A percentile compares a stretch with the other conserved stretches of the same genome.
These are phyloP conservation scores for Alternaria sp. DNA, from an alignment of 2,329 filamentous ascomycete species.

Conservation along the genomic window DNA sequence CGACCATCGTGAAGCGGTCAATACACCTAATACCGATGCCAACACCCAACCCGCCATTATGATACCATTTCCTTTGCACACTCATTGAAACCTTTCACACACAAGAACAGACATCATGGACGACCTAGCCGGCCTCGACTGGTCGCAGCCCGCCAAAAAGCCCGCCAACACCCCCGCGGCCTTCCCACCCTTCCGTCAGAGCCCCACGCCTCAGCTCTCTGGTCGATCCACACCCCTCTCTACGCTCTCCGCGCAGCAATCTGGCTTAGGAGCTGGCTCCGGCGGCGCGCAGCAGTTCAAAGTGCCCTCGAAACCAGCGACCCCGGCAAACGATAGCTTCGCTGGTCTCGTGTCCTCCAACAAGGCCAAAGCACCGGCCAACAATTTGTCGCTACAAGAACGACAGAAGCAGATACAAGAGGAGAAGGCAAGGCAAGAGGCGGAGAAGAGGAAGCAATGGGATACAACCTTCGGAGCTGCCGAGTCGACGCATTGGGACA, in stretches of 20 bases:
- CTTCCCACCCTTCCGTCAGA: slow-evolving; percentile 46
- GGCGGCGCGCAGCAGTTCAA: slow-evolving; percentile 51
- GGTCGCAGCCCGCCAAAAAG: slow-evolving; percentile 46
- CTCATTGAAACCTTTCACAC: slow-evolving; percentile 4
- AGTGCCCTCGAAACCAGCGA: slow-evolving; percentile 59
- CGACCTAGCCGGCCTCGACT: slow-evolving; percentile 58
- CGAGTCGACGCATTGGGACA: slow-evolving; percentile 76
- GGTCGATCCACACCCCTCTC: slow-evolving; percentile 49
- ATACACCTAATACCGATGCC: neutral
- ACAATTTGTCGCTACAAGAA: slow-evolving; percentile 72
- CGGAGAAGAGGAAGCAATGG: slow-evolving; percentile 72
- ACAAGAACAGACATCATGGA: slow-evolving; percentile 53
- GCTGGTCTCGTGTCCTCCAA: slow-evolving; percentile 74
- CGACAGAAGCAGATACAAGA: slow-evolving; percentile 75
- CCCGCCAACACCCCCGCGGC: slow-evolving; percentile 35
- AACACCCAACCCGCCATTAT: slow-evolving; percentile 18
- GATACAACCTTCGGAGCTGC: slow-evolving; percentile 76
- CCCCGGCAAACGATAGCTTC: slow-evolving; percentile 71
- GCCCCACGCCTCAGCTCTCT: slow-evolving; percentile 48
- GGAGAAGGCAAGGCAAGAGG: slow-evolving; percentile 77
- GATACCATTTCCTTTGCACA: slow-evolving; percentile 24
- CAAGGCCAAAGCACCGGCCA: slow-evolving; percentile 61
- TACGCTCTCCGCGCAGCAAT: slow-evolving; percentile 47
- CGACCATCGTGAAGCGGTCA: slow-evolving; percentile 7
- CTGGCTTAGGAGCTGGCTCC: slow-evolving; percentile 44